phyloP scores from a whole-genome alignment of 257 asterid species.

The Ilex asprella region DNA sequence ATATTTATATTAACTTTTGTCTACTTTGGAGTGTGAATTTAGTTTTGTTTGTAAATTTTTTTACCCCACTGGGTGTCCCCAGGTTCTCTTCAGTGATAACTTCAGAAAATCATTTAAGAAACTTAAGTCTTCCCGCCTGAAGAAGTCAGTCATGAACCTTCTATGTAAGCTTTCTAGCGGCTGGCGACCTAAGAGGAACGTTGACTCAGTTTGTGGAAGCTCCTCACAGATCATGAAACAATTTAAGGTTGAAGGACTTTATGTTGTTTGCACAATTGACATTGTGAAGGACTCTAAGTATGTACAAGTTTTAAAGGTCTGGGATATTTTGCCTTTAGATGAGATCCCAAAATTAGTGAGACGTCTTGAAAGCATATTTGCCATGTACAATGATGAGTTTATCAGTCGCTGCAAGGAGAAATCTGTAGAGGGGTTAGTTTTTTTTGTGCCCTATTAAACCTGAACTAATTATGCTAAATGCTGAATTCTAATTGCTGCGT shows the following conservation, averaged over 20 bases:
- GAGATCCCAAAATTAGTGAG: slow-evolving; percentile 40
- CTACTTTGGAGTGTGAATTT: not conserved
- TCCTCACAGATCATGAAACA: slow-evolving; percentile 42
- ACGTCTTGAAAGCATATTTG: slow-evolving; percentile 43
- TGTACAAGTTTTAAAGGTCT: slow-evolving; percentile 49
- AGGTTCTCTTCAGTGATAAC: slow-evolving; percentile 55
- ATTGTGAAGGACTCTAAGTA: slow-evolving; percentile 32
- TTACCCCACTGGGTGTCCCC: not conserved
- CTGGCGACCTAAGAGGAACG: slow-evolving; percentile 60
- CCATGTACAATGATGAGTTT: slow-evolving; percentile 46
- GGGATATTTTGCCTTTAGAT: slow-evolving; percentile 46
- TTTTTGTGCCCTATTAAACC: not conserved
- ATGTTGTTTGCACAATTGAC: slow-evolving; percentile 46
- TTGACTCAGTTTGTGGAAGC: slow-evolving; percentile 37
- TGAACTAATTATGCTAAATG: not conserved
- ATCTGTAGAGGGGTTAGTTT: slow-evolving; percentile 40
- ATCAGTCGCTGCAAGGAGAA: slow-evolving; percentile 41
- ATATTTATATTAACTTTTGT: not conserved
- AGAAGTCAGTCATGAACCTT: slow-evolving; percentile 29
- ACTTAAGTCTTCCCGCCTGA: slow-evolving; percentile 23
- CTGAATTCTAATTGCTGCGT: not conserved
- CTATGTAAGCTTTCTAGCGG: slow-evolving; percentile 56
- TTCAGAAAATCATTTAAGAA: slow-evolving; percentile 46
- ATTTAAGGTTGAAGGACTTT: slow-evolving; percentile 40
- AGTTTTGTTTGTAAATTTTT: not conserved